Conservation (phyloP, 2,329 filamentous ascomycete species). For the Fusarium sarcochroum region DNA sequence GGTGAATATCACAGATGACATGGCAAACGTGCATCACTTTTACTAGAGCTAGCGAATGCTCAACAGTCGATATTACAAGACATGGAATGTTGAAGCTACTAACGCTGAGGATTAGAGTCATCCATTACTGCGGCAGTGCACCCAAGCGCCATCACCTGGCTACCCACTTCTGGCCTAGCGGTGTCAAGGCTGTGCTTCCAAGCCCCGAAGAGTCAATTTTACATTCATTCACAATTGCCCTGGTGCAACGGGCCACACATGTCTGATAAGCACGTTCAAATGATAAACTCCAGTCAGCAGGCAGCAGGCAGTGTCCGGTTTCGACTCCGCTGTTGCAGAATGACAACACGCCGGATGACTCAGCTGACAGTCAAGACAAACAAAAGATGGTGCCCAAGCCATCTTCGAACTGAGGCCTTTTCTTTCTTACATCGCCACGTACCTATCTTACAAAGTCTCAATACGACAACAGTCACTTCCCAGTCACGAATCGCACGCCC, state of each 20-base stretch:
- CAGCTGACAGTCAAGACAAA: background rate
- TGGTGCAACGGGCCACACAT: too few species aligned
- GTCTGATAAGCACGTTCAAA: background rate
- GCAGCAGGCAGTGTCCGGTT: background rate
- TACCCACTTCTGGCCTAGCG: background rate
- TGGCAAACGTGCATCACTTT: constrained; percentile 1
- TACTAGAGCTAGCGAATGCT: background rate
- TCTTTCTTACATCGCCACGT: background rate
- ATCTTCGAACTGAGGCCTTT: background rate
- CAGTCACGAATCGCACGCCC: background rate
- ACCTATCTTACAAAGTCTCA: background rate
- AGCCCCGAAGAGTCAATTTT: background rate
- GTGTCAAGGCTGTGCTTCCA: background rate
- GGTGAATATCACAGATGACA: background rate
- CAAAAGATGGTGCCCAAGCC: background rate
- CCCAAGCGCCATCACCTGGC: background rate
- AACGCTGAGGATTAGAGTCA: too few species aligned
- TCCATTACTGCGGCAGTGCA: background rate
- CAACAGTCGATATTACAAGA: background rate
- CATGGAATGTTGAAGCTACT: background rate
- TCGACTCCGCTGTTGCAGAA: background rate
- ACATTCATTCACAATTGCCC: too few species aligned
- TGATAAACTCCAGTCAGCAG: background rate
- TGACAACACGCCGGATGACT: background rate
- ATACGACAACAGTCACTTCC: background rate